Evolutionary conservation across 2,329 filamentous ascomycete species (phyloP), one percentile per base, ranked within the genome.

Genomic region (Paramyrothecium roridum): DNA sequence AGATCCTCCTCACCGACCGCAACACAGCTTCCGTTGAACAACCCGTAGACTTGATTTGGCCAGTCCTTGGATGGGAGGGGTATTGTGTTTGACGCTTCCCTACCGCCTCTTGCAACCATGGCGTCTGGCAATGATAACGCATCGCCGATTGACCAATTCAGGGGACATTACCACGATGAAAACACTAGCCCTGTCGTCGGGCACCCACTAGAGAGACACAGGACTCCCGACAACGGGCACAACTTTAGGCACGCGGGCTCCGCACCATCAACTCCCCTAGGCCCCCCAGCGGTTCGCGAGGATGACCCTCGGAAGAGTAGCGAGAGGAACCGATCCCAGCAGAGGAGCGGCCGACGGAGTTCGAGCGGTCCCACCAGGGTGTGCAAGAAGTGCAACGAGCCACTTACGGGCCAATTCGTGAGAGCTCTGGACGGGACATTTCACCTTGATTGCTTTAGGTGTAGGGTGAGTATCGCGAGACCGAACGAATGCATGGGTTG

Each of bases 361-460:
- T 75, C 78, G 48, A 87, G 84, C 67, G 83, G 84, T 43, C 81
- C 83, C 61, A 70, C 83, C 57, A 83, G 89, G 61, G 78, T 83
- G 43, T 93, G 90, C 75, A 93, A 91, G 67, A 97, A 96, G 73
- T 99, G 95, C 69, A 86, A 87, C 60, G 89, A 93, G 71, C 81
- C 88, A 54, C 79, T 99, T 70, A 96, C 91, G 1, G 95, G 95
- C 47, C 95, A 99, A 74, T 99, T 98, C 70, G 95, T 99, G 61
- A 86, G 95, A 65, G 95, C 95, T 48, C 76, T 99, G 54, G 91
- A 93, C 54, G 93, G 92, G 56, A 98, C 93, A 53, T 99, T 91
- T 72, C 95, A 99, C 77, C 77, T 99, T 62, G 93, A 99, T 73
- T 99, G 95, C 80, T 99, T 99, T 76, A 96, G 91, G 71, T 99